Conservation (phyloP, 306 rosid genomes). For the Prunus dulcis region DNA sequence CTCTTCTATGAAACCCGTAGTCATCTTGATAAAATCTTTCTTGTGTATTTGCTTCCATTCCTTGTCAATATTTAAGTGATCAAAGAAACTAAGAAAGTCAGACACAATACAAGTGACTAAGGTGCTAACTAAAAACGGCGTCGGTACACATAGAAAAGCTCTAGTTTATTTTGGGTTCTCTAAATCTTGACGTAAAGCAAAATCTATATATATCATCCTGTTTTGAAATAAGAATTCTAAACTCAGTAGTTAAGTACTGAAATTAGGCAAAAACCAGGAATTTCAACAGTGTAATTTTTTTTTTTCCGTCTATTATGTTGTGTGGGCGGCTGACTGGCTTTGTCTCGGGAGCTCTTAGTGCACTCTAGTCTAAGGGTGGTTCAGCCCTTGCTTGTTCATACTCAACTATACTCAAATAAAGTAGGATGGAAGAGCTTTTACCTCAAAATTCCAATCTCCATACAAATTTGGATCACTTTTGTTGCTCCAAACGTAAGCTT, state of each 20-base stretch:
- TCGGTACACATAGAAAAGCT: neutral
- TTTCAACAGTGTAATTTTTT: too few relatives aligned
- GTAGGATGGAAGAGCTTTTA: slow-evolving; percentile 17
- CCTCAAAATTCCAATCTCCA: slow-evolving; percentile 93
- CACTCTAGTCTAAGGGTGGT: too few relatives aligned
- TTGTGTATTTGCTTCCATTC: slow-evolving; percentile 62
- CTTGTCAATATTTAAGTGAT: slow-evolving; percentile 25
- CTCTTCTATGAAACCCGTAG: slow-evolving; percentile 52
- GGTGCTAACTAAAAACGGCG: neutral
- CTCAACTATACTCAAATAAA: neutral
- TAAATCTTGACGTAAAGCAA: too few relatives aligned
- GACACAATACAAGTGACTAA: neutral
- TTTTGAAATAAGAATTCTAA: too few relatives aligned
- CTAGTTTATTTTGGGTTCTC: too few relatives aligned
- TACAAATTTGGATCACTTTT: slow-evolving; percentile 68
- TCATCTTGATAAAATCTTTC: slow-evolving; percentile 78
- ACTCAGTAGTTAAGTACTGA: too few relatives aligned
- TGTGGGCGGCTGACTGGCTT: too few relatives aligned
- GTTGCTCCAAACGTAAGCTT: slow-evolving; percentile 72
- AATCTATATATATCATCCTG: too few relatives aligned
- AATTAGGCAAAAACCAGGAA: too few relatives aligned
- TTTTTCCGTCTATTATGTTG: too few relatives aligned
- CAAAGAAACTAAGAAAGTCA: slow-evolving; percentile 1
- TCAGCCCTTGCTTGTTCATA: too few relatives aligned
- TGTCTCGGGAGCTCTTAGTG: too few relatives aligned